These are phyloP conservation scores for Fraxinus velutina DNA, from an alignment of 305 asterid species.

Conservation along the genomic window DNA sequence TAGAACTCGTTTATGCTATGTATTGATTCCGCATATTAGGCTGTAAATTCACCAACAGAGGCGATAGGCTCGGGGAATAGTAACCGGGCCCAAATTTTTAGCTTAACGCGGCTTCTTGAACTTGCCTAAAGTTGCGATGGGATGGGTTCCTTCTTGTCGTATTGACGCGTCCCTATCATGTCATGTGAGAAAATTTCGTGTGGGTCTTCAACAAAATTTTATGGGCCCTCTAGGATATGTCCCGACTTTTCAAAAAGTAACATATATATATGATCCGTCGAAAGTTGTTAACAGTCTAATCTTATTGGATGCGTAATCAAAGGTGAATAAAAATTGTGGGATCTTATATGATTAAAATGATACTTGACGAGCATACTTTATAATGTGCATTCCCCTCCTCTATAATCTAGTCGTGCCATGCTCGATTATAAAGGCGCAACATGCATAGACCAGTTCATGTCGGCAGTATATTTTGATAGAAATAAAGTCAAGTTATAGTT, in stretches of 20 bases:
- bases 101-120: constrained; percentile 20
- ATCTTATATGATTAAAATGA: background rate
- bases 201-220: background rate
- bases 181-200: background rate
- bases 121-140: background rate
- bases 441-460: too few species aligned
- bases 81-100: background rate
- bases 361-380: background rate
- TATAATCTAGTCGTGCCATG: background rate
- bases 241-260: background rate
- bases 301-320: background rate
- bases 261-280: background rate
- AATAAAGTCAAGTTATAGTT: too few species aligned
- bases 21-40: too few species aligned
- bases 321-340: background rate
- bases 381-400: background rate
- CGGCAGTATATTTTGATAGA: too few species aligned
- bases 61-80: background rate
- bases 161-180: background rate
- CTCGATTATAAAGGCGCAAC: too few species aligned
- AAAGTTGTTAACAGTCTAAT: background rate
- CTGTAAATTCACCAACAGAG: too few species aligned
- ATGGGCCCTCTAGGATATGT: constrained; percentile 12
- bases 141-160: constrained; percentile 1
- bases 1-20: too few species aligned